A percentile compares a stretch with the other conserved stretches of the same genome.
phyloP scores from a whole-genome alignment of 2,329 filamentous ascomycete genomes.

The Aspergillus sp. region DNA sequence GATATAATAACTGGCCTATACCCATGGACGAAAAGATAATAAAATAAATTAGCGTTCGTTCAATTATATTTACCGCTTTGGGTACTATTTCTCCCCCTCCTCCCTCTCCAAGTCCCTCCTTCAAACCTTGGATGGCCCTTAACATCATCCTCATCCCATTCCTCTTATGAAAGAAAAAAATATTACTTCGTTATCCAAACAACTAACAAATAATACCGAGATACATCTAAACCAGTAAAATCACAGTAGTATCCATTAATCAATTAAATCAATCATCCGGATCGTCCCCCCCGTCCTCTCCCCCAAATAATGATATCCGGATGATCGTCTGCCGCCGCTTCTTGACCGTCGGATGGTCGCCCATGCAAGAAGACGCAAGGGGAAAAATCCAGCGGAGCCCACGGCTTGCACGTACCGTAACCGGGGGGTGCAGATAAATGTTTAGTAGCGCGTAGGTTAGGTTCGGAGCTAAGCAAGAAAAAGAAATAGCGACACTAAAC shows the following conservation, averaged over 20 bases:
- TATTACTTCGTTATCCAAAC: no score
- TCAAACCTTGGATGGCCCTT: neutral
- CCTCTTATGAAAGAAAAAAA: no score
- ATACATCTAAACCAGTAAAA: no score
- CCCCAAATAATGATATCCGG: slow-evolving; percentile 14
- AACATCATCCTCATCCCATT: no score
- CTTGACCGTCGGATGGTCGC: slow-evolving; percentile 3
- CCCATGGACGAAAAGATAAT: neutral
- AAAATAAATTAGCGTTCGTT: neutral
- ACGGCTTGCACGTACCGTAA: slow-evolving; percentile 18
- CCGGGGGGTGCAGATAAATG: neutral
- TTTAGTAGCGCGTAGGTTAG: neutral
- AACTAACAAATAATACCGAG: no score
- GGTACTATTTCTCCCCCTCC: neutral
- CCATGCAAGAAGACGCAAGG: slow-evolving; percentile 25
- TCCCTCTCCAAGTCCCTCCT: neutral
- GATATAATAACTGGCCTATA: neutral
- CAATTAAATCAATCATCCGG: neutral
- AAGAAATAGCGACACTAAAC: neutral
- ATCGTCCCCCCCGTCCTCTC: neutral
- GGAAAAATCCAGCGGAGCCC: slow-evolving; percentile 20
- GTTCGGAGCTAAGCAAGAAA: neutral
- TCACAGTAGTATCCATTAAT: no score
- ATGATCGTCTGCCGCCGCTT: slow-evolving; percentile 19
- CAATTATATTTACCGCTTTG: neutral